Conservation (phyloP, 129 eudicot species). For the Ambrosia trifida region DNA sequence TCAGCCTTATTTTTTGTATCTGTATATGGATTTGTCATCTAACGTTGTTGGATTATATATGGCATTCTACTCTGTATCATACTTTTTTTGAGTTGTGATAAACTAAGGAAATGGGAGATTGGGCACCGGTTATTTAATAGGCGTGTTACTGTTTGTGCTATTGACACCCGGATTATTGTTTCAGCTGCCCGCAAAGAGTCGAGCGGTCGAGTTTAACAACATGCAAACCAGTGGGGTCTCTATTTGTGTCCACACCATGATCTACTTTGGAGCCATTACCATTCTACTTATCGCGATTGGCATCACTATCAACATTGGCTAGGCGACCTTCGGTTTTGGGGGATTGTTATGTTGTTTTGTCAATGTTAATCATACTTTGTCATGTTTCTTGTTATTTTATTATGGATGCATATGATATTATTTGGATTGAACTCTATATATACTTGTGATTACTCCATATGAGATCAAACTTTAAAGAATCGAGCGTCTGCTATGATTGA, state of each 20-base stretch:
- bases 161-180: slow-evolving; percentile 49
- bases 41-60: neutral
- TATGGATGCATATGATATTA: neutral
- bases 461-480: no score
- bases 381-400: neutral
- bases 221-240: slow-evolving; percentile 54
- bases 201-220: slow-evolving; percentile 45
- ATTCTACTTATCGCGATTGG: slow-evolving; percentile 52
- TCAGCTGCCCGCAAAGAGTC: slow-evolving; percentile 44
- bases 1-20: neutral
- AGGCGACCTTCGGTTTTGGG: neutral
- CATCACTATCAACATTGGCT: slow-evolving; percentile 39
- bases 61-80: neutral
- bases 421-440: neutral
- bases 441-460: no score
- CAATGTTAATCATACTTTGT: neutral
- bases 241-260: slow-evolving; percentile 44
- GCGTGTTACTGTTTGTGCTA: slow-evolving; percentile 43
- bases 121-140: slow-evolving; percentile 49
- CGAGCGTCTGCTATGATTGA: neutral
- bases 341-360: neutral
- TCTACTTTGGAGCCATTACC: slow-evolving; percentile 43
- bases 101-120: slow-evolving; percentile 45
- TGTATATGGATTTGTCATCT: neutral
- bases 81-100: neutral